Base-by-base conservation (phyloP, 2,329 filamentous ascomycete genomes). In the Penicillium frequentans region DNA sequence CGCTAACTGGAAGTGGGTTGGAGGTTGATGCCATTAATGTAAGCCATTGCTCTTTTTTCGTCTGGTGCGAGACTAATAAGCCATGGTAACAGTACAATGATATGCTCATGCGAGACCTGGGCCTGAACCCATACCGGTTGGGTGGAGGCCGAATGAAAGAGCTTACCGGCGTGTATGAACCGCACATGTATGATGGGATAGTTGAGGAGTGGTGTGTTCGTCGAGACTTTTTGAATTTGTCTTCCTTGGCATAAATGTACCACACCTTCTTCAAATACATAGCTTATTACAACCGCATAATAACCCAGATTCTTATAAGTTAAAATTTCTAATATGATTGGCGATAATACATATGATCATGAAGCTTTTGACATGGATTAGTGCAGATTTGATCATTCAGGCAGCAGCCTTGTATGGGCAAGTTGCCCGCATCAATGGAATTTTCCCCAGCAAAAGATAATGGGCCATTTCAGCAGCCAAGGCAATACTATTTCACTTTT, bases 171-270 rank as follows among this genome's bases (percentile, higher is more conserved):
- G 58, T 65, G 24, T 68, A 70, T 53, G 47, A 57, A 11, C 63
- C 67, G 7, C 59, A 56, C 7, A 62, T 58, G 14, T 70, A 70
- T 54, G 55, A 56, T 19, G 65, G 65, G 10, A 70, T 69, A 21
- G 67, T 69, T 24, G 59, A 67, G 1, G 65, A 70, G 48, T 68
- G 64, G 65, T n/a, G 21, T 24, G 35, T 48, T 33, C 46, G 46
- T 48, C 46, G 29, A 14, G 46, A 48, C 5, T 48, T 48, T 5
- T 33, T 48, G 29, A 6, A 48, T 11, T 48, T 33, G 11, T 48
- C 46, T 21, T 48, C 45, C 14, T 21, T 48, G 27, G 10, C 45
- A 31, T 48, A 29, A 48, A n/a, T 9, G 3, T 35, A 35, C 2
- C n/a, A 4, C n/a, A 19, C 7, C 19, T 6, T 33, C 31, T 31